Base-by-base conservation (phyloP, 257 asterid species). In the Nicotiana obtusifolia region DNA sequence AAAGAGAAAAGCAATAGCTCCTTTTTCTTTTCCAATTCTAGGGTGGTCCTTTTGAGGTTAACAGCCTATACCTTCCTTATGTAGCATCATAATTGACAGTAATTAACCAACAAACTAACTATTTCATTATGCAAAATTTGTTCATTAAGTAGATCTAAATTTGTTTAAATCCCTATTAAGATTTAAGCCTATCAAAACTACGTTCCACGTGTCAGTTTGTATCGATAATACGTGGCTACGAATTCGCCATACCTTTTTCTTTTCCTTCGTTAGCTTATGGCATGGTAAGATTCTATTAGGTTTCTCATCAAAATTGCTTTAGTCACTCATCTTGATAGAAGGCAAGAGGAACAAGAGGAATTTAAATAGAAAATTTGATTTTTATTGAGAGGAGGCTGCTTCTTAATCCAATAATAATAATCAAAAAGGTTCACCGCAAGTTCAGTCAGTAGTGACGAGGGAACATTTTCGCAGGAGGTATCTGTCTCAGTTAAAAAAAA, bases 1-100 rank as follows among this genome's bases (percentile, higher is more conserved):
- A 85, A 84, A 83, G 68, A 82, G 80, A 84, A 86, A 90, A 84
- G 91, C 86, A 86, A 57, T 41, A 75, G 76, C 60, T 76, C 82
- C 54, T 78, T 78, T 83, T 81, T 44, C 78, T 47, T 62, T 73
- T 73, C 60, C 47, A 73, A 73, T 22, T 44, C 31, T 90, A 85
- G 93, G 62, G 77, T 86, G 95, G 97, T 89, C 95, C 97, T 88
- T 22, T 37, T 86, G 82, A 82, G 77, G 85, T 85, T 80, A 77
- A 83, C 86, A 84, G 71, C 83, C 85, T 85, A 85, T 77, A 30
- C 33, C 62, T 78, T 80, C 71, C 62, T 53, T 78, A 47, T 81
- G 37, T 60, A 47, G 68, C 71, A 26, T 17, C 81, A 68, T 71
- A 79, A 52, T 35, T 30, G 15, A n/a, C n/a, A 37, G 44, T 35